Base-by-base conservation (phyloP, 257 asterid genomes). In the Eustoma russellianum region DNA sequence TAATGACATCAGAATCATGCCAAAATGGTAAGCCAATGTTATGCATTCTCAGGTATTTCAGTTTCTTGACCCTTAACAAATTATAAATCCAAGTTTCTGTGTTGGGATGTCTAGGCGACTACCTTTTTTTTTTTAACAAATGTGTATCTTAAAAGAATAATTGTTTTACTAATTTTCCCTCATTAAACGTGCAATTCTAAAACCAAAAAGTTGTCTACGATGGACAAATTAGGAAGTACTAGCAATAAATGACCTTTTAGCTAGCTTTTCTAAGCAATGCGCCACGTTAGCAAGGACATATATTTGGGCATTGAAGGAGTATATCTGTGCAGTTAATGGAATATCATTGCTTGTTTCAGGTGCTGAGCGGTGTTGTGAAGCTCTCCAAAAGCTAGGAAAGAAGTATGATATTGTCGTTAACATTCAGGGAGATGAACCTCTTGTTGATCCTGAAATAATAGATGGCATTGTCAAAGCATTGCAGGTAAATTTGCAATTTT, bases 361-460 rank as follows among this genome's bases (percentile, higher is more conserved):
- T 61, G 80, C 96, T 1, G 95, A 87, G 65, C 80, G 96, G 11
- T 86, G 96, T 68, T 82, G 77, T 17, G 95, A 91, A 75, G 91
- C 95, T 5, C 84, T 83, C 69, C 70, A 71, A 65, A 91, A 78
- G 77, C 75, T 91, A 14, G 77, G 70, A 7, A 75, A 78, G 67
- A 59, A 80, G 63, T 91, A 84, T 30, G 95, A 91, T 55, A 74
- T 84, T 59, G 89, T 86, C 49, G 94, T 84, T 51, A 91, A 91
- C 65, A 91, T 91, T 73, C 95, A 91, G 66, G 96, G 98, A 14
- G 98, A 91, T 66, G 96, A 91, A 60, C 98, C 98, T 24, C 93
- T 91, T 63, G 77, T 90, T 45, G 98, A 91, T 64, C 96, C 95
- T 53, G 96, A 83, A 61, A 80, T 82, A 43, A 86, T 86, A 30